Base-by-base conservation (phyloP, 768 basidiomycete genomes). In the Naematelia encephala region DNA sequence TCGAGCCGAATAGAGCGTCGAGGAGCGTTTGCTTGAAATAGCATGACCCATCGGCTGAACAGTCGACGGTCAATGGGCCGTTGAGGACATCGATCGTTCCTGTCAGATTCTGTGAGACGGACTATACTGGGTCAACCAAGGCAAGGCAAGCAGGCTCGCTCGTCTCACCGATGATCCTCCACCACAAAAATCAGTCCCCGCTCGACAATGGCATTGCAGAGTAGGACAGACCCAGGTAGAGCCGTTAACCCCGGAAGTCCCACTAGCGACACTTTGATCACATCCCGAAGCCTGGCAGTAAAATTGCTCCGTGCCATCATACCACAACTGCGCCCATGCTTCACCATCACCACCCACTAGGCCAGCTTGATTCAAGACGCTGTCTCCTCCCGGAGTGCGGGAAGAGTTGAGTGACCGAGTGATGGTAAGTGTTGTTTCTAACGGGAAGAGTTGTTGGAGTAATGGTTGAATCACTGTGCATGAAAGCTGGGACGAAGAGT, bases 401-500 rank as follows among this genome's bases (percentile, higher is more conserved):
- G 82, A 80, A 2, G 87, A 79, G 59, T 90, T 82, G 28, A 90
- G 78, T 0, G 86, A 87, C 23, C 92, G 87, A 19, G 87, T 82
- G 64, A 96, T 87, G 61, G 87, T 90, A 25, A 96, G 81, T 4
- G 82, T 85, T 0, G 90, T 84, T 4, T 79, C 70, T n/a, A 82
- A 79, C 0, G 91, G 87, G 70, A 82, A 96, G 14, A 94, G 65
- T 0, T 81, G 80, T 80, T 89, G 86, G 0, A 97, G 79, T 0
- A 90, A 92, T 1, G 90, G 88, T 68, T 93, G 91, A 57, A 84
- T 80, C 12, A 94, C 91, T 55, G 81, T 79, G 78, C 93, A 97
- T 62, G 88, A 89, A 81, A 93, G 85, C 73, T 91, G 85, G 2
- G 89, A 83, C 1, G 87, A 82, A 1, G 91, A 86, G 67, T 82